Base-by-base conservation (phyloP, 306 rosid species). In the Cucumis melo region DNA sequence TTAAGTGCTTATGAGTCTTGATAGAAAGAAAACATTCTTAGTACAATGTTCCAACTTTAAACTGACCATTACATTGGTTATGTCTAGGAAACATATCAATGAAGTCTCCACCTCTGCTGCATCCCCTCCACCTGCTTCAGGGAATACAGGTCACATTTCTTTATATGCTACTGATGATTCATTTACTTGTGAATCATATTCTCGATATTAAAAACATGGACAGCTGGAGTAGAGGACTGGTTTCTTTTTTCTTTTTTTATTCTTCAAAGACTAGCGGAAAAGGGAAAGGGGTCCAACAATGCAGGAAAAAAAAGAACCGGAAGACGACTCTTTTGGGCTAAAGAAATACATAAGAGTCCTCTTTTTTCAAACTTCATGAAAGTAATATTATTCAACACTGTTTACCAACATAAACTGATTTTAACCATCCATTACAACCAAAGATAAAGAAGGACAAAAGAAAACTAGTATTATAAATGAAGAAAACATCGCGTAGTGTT, bases 21-120 rank as follows among this genome's bases (percentile, higher is more conserved):
- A 42, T 41, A 75, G 44, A 54, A 56, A 36, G 54, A 74, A 32
- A 34, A 56, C 32, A 16, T 39, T 39, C 46, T 75, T 54, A 20
- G 38, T 54, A 11, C 60, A 20, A 74, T 16, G 21, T 29, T 75
- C 16, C 34, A 48, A 60, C 53, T 48, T 29, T 29, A 77, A 34
- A 62, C 54, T 85, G 80, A 85, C 24, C 24, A 16, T 63, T 60
- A 53, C 67, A 62, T 80, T 24, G 42, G 64, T 48, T 65, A 70
- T 78, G 73, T 85, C 83, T 92, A 90, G 96, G 87, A 91, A 88
- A 79, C 51, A 80, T 53, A 63, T 73, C 73, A 92, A 87, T 54
- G 84, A 83, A 17, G 79, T 19, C 50, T 62, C 78, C 19, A 54
- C 76, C 80, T 74, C 82, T 76, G 27, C 71, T 79, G 65, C 74